phyloP scores from a whole-genome alignment of 805 yeast species.

The Lachancea kluyveri region DNA sequence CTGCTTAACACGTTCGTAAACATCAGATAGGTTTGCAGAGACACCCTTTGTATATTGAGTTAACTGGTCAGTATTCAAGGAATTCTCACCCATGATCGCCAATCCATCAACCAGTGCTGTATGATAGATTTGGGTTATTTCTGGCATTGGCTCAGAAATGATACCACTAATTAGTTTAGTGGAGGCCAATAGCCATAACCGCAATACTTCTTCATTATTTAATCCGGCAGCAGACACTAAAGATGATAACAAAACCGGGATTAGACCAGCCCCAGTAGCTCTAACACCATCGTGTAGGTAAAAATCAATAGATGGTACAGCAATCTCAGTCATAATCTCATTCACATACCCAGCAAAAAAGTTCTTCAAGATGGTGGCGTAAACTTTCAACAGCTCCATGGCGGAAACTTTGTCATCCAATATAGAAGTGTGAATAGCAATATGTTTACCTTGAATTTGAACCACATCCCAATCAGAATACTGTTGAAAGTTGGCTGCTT shows the following conservation, averaged over 20 bases:
- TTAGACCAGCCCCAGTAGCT: constrained; percentile 78
- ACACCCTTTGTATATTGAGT: constrained; percentile 52
- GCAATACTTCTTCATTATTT: constrained; percentile 52
- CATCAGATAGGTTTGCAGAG: constrained; percentile 55
- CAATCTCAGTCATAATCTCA: constrained; percentile 70
- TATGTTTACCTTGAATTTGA: constrained; percentile 82
- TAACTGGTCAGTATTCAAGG: constrained; percentile 52
- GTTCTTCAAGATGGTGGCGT: constrained; percentile 78
- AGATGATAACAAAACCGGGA: constrained; percentile 69
- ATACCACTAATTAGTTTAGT: constrained; percentile 62
- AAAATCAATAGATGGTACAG: constrained; percentile 84
- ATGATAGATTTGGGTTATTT: constrained; percentile 72
- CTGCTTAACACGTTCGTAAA: constrained; percentile 60
- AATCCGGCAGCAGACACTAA: constrained; percentile 44
- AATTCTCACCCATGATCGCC: constrained; percentile 58
- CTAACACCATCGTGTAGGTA: constrained; percentile 93
- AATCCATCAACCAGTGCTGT: constrained; percentile 62
- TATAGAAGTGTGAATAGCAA: constrained; percentile 92
- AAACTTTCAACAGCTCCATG: constrained; percentile 77
- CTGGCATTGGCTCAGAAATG: constrained; percentile 76
- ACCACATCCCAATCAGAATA: constrained; percentile 96
- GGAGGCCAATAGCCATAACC: constrained; percentile 67
- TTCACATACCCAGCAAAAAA: constrained; percentile 78
- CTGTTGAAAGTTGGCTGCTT: constrained; percentile 74
- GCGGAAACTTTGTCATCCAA: constrained; percentile 92